Evolutionary conservation across 148 eudicot genomes (phyloP), one percentile per base, ranked within the genome.

Genomic region (Heliosperma pusillum): DNA sequence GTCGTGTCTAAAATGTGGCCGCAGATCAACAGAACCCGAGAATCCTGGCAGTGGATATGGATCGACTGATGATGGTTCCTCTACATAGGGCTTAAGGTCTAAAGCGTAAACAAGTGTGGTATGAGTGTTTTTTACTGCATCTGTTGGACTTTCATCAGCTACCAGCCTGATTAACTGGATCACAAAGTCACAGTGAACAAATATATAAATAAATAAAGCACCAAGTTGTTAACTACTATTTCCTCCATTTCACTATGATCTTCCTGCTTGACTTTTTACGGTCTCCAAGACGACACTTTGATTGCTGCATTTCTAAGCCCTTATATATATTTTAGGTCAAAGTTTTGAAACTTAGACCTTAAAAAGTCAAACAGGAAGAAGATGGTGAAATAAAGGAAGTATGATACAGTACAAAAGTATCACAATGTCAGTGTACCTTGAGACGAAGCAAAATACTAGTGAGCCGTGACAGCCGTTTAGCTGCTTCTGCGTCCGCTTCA

Each of bases 1-100:
- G 86, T 95, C 97, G 73, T 95, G 97, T 79, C 97, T 95, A 59
- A 86, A 78, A 78, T 89, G 92, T 69, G 96, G 98, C 36, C 98
- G 93, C 70, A 90, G 86, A 87, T 94, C 98, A 67, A 77, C 82
- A 71, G 85, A 82, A 70, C 77, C 44, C 73, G 79, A 72, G 66
- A 81, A 83, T 73, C 80, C 74, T 63, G 89, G 86, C 29, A 83
- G 69, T 27, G 15, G 10, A 11, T 13, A 4, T 12, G 77, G 66
- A 42, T 81, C 80, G 66, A 78, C 77, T 59, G 82, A 77, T 53
- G 83, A 89, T 71, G 99, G 97, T 80, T 95, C 99, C 80, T 95
- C 99, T 30, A 95, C 85, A 80, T 92, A 92, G 59, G 99, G 99
- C 76, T 87, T 92, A 74, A 92, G 86, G 81, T 92, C 97, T 85